Evolutionary conservation across 1,139 yeast species (phyloP).

Genomic region (Wickerhamomyces sp.): DNA sequence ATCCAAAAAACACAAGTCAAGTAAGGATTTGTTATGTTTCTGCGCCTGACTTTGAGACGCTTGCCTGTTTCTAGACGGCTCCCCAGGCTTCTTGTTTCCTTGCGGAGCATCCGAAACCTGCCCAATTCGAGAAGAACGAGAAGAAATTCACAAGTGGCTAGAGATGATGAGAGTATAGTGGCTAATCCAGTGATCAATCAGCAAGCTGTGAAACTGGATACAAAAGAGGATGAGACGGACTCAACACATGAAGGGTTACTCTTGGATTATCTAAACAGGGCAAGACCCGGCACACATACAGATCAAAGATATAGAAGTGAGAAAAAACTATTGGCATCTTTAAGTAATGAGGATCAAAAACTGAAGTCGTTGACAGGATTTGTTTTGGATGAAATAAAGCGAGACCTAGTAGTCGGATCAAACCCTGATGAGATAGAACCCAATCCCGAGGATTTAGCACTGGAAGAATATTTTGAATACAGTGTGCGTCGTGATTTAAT

Average conservation of each 20-base stretch:
- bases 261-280: neutral
- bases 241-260: neutral
- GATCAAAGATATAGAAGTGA: constrained; percentile 1
- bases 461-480: constrained; percentile 1
- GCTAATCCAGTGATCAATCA: neutral
- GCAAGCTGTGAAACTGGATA: neutral
- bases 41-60: too few species aligned
- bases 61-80: too few species aligned
- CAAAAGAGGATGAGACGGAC: neutral
- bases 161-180: too few species aligned
- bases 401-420: neutral
- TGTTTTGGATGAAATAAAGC: neutral
- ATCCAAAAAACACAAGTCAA: too few species aligned
- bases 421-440: neutral
- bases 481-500: neutral
- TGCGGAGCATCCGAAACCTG: too few species aligned
- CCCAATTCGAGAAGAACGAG: too few species aligned
- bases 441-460: neutral
- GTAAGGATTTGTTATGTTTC: too few species aligned
- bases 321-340: neutral
- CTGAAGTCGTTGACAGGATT: neutral
- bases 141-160: too few species aligned
- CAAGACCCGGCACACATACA: constrained; percentile 1
- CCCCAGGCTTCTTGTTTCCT: too few species aligned
- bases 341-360: neutral